phyloP scores from a whole-genome alignment of 352 stramenopile genomes.

The Hyaloperonospora arabidopsidis region DNA sequence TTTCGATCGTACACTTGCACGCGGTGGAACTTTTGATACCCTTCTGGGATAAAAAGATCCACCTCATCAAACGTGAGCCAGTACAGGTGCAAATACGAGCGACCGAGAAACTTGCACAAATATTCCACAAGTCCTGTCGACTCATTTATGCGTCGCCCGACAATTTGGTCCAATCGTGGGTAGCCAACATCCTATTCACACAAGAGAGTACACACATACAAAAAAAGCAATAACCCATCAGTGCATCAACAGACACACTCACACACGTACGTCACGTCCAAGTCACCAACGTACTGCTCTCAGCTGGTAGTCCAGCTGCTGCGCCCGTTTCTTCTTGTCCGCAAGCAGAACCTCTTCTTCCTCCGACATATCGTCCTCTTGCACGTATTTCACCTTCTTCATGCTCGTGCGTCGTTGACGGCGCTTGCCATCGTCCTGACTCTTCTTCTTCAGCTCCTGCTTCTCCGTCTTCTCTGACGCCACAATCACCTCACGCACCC shows the following conservation, averaged over 20 bases:
- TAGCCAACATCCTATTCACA: constrained; percentile 45
- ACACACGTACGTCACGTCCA: not conserved
- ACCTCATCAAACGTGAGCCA: constrained; percentile 86
- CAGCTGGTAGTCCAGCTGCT: constrained; percentile 71
- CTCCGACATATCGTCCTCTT: constrained; percentile 65
- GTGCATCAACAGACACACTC: constrained; percentile 1
- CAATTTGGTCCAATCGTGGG: constrained; percentile 72
- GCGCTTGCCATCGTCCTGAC: constrained; percentile 16
- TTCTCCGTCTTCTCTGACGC: constrained; percentile 7
- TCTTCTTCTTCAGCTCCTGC: constrained; percentile 11
- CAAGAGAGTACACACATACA: not conserved
- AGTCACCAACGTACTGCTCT: constrained; percentile 26
- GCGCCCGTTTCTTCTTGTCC: constrained; percentile 66
- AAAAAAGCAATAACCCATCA: constrained; percentile 6
- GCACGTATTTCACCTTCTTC: constrained; percentile 72
- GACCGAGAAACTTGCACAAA: constrained; percentile 80
- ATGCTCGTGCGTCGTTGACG: constrained; percentile 32
- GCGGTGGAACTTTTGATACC: constrained; percentile 80
- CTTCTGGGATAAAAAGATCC: constrained; percentile 76
- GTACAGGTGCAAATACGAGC: constrained; percentile 83
- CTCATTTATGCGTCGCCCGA: constrained; percentile 74
- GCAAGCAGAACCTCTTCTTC: constrained; percentile 42
- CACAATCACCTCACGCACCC: not conserved
- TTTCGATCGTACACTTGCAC: constrained; percentile 84
- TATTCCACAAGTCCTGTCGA: constrained; percentile 70